Conservation (phyloP, 768 basidiomycete genomes). For the Mycena kentingensis region DNA sequence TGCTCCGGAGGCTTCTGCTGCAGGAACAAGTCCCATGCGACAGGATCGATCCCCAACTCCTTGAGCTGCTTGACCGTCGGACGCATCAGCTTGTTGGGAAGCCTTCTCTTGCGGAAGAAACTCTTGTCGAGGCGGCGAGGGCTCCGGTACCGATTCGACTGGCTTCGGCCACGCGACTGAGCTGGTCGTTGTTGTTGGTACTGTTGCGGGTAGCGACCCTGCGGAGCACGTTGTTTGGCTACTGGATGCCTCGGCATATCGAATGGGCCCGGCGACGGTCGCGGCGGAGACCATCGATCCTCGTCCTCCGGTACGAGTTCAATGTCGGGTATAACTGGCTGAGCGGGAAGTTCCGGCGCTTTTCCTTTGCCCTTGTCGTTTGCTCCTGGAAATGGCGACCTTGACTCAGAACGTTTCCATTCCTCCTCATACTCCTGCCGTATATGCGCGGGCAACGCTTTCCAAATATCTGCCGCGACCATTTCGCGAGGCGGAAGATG, state of each 20-base stretch:
- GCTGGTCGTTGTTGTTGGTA: no score
- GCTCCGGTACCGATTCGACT: no score
- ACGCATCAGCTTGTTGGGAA: conserved; percentile 32
- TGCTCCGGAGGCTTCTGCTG: neutral
- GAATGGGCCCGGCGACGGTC: no score
- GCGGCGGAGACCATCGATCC: no score
- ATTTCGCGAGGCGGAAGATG: no score
- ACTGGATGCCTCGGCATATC: no score
- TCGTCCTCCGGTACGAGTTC: no score
- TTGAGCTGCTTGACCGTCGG: conserved; percentile 55
- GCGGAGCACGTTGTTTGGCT: no score
- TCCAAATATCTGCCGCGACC: conserved; percentile 68
- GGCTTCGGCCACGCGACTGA: no score
- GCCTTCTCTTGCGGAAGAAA: conserved; percentile 10
- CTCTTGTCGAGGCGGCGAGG: conserved; percentile 27
- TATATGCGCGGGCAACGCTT: conserved; percentile 70
- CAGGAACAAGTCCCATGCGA: neutral
- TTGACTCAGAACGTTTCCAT: conserved; percentile 57
- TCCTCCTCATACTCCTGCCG: conserved; percentile 68
- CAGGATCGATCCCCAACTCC: conserved; percentile 69
- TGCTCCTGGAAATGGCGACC: conserved; percentile 15
- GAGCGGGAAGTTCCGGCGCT: conserved; percentile 11
- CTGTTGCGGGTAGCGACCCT: no score
- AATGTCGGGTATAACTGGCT: conserved; percentile 10
- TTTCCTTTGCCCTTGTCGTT: conserved; percentile 20